Evolutionary conservation across 176 grass and related monocot genomes (phyloP).

Genomic region (Phoenix roebelenii): DNA sequence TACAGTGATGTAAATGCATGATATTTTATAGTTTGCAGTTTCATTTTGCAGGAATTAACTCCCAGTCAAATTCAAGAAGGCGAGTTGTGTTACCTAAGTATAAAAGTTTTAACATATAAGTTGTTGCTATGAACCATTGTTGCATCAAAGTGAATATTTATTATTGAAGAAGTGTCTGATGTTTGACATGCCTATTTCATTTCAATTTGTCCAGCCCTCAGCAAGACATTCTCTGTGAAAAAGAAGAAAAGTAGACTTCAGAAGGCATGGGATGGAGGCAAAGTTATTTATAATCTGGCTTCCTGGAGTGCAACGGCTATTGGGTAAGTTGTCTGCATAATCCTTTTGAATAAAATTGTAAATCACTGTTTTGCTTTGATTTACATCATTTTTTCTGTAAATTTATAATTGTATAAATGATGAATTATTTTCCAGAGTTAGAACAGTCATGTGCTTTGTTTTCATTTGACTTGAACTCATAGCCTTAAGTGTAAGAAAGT

Average conservation of each 20-base stretch:
- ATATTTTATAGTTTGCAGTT: slow-evolving; percentile 6
- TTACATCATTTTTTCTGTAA: too few relatives aligned
- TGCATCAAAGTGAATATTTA: too few relatives aligned
- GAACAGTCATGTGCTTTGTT: too few relatives aligned
- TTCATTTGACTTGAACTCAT: too few relatives aligned
- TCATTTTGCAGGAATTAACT: slow-evolving; percentile 66
- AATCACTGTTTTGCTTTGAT: too few relatives aligned
- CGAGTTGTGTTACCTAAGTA: slow-evolving; percentile 6
- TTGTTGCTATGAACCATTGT: too few relatives aligned
- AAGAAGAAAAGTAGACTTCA: slow-evolving; percentile 66
- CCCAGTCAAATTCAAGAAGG: slow-evolving; percentile 71
- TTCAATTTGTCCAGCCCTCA: slow-evolving; percentile 34
- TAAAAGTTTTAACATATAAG: too few relatives aligned
- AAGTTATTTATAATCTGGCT: slow-evolving; percentile 71
- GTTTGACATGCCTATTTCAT: slow-evolving; percentile 6
- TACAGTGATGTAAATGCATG: neutral
- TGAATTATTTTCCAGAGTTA: too few relatives aligned
- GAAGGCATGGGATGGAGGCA: slow-evolving; percentile 87
- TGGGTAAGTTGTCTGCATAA: slow-evolving; percentile 35
- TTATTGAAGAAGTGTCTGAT: neutral
- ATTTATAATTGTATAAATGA: too few relatives aligned
- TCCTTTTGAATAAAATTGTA: neutral
- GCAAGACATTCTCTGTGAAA: slow-evolving; percentile 59
- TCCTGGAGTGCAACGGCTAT: slow-evolving; percentile 90
- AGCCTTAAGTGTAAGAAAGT: too few relatives aligned